Conservation (phyloP, 1,284 basidiomycete genomes). For the Cutaneotrichosporon cutaneum region DNA sequence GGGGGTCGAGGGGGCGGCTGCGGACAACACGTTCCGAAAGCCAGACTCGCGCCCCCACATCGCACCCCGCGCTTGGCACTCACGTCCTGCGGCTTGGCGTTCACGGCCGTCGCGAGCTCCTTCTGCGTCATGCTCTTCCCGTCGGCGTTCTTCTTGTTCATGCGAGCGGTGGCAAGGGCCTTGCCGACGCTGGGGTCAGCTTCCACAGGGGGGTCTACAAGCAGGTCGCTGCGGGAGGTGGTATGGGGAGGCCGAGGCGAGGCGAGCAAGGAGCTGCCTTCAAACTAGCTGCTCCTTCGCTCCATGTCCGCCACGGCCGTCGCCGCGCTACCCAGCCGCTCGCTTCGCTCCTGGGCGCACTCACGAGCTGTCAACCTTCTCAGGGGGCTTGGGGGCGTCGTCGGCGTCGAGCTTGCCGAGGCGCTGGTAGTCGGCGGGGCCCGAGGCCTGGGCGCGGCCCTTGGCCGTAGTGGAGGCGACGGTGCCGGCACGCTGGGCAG, state of each 20-base stretch:
- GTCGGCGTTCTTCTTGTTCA: constrained; percentile 57
- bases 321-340: too few species aligned
- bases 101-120: constrained; percentile 72
- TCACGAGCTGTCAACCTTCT: constrained; percentile 64
- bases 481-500: constrained; percentile 27
- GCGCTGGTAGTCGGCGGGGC: constrained; percentile 79
- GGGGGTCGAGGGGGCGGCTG: background rate
- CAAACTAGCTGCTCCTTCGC: too few species aligned
- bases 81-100: constrained; percentile 53
- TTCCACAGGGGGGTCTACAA: background rate
- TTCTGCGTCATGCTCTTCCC: constrained; percentile 69
- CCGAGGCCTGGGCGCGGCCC: constrained; percentile 19
- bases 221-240: too few species aligned
- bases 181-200: constrained; percentile 52
- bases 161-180: constrained; percentile 80
- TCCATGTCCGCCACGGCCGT: too few species aligned
- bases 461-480: constrained; percentile 28
- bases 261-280: too few species aligned
- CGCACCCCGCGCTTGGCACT: too few species aligned
- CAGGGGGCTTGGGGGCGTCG: constrained; percentile 92
- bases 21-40: too few species aligned
- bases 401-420: constrained; percentile 92
- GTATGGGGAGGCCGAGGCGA: background rate
- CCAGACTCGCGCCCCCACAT: too few species aligned
- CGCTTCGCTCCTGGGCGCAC: constrained; percentile 24